Evolutionary conservation across 2,329 filamentous ascomycete species (phyloP).

Genomic region (Raffaelea albimanens): DNA sequence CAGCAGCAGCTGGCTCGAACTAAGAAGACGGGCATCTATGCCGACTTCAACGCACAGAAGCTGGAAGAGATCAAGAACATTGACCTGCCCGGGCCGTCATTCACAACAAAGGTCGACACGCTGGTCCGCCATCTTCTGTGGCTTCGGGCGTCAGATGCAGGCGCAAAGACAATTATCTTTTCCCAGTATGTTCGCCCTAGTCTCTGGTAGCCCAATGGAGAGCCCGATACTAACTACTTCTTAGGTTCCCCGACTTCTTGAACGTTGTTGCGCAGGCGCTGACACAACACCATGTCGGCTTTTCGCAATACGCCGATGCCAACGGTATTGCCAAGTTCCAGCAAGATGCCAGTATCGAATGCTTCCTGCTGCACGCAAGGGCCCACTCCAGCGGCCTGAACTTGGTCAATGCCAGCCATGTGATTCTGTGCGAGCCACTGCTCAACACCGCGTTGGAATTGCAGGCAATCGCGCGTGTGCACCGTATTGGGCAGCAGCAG

Average conservation of each 20-base stretch:
- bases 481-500: constrained; percentile 83
- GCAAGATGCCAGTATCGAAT: constrained; percentile 62
- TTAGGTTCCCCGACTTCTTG: constrained; percentile 65
- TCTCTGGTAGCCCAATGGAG: not conserved
- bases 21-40: constrained; percentile 55
- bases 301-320: constrained; percentile 57
- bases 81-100: constrained; percentile 62
- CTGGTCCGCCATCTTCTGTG: constrained; percentile 73
- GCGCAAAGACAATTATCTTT: constrained; percentile 88
- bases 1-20: not conserved
- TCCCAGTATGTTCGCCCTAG: constrained; percentile 48
- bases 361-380: constrained; percentile 81
- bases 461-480: constrained; percentile 89
- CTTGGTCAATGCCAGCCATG: constrained; percentile 84
- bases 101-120: constrained; percentile 85
- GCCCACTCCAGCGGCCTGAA: constrained; percentile 85
- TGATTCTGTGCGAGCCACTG: constrained; percentile 88
- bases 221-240: not conserved
- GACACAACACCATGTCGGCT: constrained; percentile 60
- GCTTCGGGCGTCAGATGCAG: constrained; percentile 74
- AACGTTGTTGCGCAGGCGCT: constrained; percentile 64
- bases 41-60: constrained; percentile 60
- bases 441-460: constrained; percentile 90
- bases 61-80: constrained; percentile 75
- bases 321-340: constrained; percentile 70